Evolutionary conservation across 345 rosid genomes (phyloP).

Genomic region (Gossypium turneri): DNA sequence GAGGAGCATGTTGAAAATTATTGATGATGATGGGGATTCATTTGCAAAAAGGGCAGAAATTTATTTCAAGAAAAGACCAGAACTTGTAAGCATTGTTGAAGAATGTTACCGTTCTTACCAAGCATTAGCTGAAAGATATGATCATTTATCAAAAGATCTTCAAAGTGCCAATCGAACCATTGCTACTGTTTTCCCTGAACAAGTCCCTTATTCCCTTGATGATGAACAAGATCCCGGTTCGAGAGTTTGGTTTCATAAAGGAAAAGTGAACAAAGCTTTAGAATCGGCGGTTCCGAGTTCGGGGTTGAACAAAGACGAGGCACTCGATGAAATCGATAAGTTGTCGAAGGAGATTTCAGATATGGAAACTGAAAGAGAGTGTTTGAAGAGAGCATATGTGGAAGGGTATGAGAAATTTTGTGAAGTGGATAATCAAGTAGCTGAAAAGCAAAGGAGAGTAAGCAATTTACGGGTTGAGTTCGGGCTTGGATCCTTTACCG

Average conservation of each 20-base stretch:
- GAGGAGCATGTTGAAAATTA: slow-evolving; percentile 43
- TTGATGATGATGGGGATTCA: slow-evolving; percentile 70
- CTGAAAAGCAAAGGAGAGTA: slow-evolving; percentile 54
- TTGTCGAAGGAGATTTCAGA: slow-evolving; percentile 67
- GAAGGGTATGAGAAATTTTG: slow-evolving; percentile 43
- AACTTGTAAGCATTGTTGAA: slow-evolving; percentile 59
- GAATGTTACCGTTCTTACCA: slow-evolving; percentile 62
- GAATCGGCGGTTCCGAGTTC: slow-evolving; percentile 34
- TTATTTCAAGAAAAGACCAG: slow-evolving; percentile 73
- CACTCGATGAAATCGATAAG: slow-evolving; percentile 53
- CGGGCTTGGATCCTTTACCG: slow-evolving; percentile 47
- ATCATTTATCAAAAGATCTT: slow-evolving; percentile 62
- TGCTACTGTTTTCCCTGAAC: slow-evolving; percentile 69
- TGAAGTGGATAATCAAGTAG: slow-evolving; percentile 55
- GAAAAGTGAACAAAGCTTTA: slow-evolving; percentile 32
- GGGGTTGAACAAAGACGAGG: slow-evolving; percentile 54
- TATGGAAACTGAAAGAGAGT: slow-evolving; percentile 74
- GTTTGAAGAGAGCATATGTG: slow-evolving; percentile 50
- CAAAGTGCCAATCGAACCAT: slow-evolving; percentile 79
- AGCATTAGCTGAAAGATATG: slow-evolving; percentile 71
- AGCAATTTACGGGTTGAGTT: slow-evolving; percentile 75
- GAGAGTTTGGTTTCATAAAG: slow-evolving; percentile 41
- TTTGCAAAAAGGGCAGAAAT: slow-evolving; percentile 72
- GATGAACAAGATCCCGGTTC: slow-evolving; percentile 49
- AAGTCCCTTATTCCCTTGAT: slow-evolving; percentile 46